Percentiles rank a stretch among this genome's conserved stretches.
Evolutionary conservation across 495 filamentous ascomycete genomes (phyloP).

Genomic region (Daldinia concentrica): DNA sequence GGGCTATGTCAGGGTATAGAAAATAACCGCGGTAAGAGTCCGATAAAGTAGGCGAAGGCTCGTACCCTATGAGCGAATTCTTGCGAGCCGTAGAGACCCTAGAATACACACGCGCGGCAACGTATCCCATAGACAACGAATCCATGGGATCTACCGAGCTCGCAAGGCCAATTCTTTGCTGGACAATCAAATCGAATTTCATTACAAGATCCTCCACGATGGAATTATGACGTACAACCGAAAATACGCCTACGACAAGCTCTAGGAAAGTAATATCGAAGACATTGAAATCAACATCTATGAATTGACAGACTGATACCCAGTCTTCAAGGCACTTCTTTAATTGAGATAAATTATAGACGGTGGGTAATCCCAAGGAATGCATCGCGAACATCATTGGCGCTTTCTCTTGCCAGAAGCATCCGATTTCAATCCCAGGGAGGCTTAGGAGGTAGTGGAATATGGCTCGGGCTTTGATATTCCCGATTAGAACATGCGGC

Average conservation of each 20-base stretch:
- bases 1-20: neutral
- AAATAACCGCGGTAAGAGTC: neutral
- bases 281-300: conserved; percentile 6
- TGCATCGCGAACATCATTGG: neutral
- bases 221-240: too few relatives aligned
- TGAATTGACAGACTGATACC: conserved; percentile 8
- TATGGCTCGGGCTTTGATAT: neutral
- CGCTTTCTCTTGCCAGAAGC: neutral
- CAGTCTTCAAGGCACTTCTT: neutral
- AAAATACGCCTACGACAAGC: neutral
- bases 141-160: neutral
- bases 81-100: too few relatives aligned
- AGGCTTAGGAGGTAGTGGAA: conserved; percentile 21
- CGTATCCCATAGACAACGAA: neutral
- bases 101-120: too few relatives aligned
- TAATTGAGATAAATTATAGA: too few relatives aligned
- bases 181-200: conserved; percentile 5
- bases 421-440: neutral
- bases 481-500: neutral
- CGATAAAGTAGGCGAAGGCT: neutral
- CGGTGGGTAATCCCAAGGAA: too few relatives aligned
- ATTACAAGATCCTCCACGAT: neutral
- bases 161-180: neutral
- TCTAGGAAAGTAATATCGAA: neutral
- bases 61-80: neutral